Evolutionary conservation across 163 green algal species (phyloP).

Genomic region (Volvox carteri): DNA sequence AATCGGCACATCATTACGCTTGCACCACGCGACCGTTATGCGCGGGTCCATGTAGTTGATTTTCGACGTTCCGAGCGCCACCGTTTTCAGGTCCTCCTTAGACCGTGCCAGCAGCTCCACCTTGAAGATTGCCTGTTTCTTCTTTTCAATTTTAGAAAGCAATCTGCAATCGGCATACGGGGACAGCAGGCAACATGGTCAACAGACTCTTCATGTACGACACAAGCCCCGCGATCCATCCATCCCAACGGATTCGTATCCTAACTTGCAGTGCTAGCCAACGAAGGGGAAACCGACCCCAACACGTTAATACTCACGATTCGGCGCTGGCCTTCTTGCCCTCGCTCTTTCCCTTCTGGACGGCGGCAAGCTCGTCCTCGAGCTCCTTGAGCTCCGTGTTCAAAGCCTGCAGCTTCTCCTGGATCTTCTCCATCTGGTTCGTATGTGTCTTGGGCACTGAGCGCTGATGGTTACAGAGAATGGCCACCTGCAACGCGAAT

Average conservation of each 20-base stretch:
- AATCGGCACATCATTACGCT: conserved; percentile 94
- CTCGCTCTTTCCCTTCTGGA: conserved; percentile 72
- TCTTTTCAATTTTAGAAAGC: conserved; percentile 68
- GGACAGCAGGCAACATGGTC: not conserved
- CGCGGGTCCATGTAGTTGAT: conserved; percentile 99
- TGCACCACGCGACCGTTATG: conserved; percentile 90
- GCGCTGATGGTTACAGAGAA: conserved; percentile 98
- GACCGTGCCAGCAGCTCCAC: conserved; percentile 73
- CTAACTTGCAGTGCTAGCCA: too few species aligned
- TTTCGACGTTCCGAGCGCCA: conserved; percentile 98
- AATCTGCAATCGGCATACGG: conserved; percentile 50
- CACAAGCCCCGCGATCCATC: too few species aligned
- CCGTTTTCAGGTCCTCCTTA: conserved; percentile 99
- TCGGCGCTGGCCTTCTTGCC: conserved; percentile 60
- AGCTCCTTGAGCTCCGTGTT: conserved; percentile 72
- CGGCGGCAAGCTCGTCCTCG: conserved; percentile 65
- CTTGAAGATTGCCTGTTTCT: conserved; percentile 81
- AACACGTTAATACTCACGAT: conserved; percentile 66
- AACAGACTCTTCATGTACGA: too few species aligned
- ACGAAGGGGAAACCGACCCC: too few species aligned
- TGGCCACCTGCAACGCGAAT: conserved; percentile 84
- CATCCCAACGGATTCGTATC: too few species aligned
- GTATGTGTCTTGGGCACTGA: conserved; percentile 91
- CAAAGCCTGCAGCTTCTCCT: conserved; percentile 79
- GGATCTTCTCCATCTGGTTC: conserved; percentile 92